Base-by-base conservation (phyloP, 352 stramenopile genomes). In the Phytophthora boehmeriae region DNA sequence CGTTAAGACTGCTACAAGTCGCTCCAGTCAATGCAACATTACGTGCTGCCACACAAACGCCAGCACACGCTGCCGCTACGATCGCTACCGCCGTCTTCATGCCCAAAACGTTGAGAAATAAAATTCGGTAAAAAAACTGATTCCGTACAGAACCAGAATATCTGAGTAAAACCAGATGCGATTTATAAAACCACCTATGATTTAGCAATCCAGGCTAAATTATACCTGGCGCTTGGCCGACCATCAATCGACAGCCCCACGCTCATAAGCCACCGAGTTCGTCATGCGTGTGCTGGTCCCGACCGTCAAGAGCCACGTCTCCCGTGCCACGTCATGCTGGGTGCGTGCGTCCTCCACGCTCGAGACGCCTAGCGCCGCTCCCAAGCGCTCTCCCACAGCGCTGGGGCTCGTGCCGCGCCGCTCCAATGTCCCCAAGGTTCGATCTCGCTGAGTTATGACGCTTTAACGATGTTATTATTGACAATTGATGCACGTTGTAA, bases 1-100 rank as follows among this genome's bases (percentile, higher is more conserved):
- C 83, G n/a, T 84, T 91, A 10, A 87, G 66, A 32, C 81, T 91
- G 58, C 81, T 93, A 59, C 83, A 93, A 8, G 50, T 46, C 8
- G 13, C 20, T 2, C 34, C 23, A n/a, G 41, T 6, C 1, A 9
- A 17, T 45, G 27, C 27, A 13, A 8, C 13, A 23, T 36, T 10
- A 14, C 22, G 25, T 23, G 19, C 34, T 30, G 30, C 17, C 11
- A 23, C 35, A 36, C 28, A 13, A n/a, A 36, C 9, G 43, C 32
- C 25, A 69, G 38, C 61, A 47, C 32, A 70, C 8, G 28, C 49
- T 2, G 39, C 36, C 42, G 22, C 52, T 32, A 68, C 19, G 34
- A 59, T 11, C 9, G 42, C 13, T 35, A 23, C 9, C 16, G n/a
- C 38, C 5, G 62, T n/a, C 41, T 50, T 51, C 53, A 62, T 70